Evolutionary conservation across 2,329 filamentous ascomycete genomes (phyloP), one percentile per base, ranked within the genome.

Genomic region (Acephala macrosclerotiorum): DNA sequence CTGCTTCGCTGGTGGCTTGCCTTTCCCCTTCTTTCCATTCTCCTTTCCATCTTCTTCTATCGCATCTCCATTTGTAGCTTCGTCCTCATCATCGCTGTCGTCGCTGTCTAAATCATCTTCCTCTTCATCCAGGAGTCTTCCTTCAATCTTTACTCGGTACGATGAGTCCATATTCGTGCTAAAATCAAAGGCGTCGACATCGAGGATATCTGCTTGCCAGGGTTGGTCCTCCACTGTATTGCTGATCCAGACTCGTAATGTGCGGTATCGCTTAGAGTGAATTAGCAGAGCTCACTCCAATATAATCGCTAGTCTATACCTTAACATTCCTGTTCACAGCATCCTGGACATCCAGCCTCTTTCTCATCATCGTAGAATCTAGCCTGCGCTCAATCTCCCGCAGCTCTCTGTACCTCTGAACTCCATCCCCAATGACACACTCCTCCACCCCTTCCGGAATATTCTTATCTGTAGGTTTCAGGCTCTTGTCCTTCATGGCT

Each of bases 141-240:
- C 96, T 79, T 97, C 93, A 68, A 99, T 95, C 81, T 94, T 97
- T 71, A 99, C 93, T 64, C 90, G 89, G 77, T 94, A 99, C 12
- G 90, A 91, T 2, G 93, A 91, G 72, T 94, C 91, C 71, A 87
- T 85, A 69, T 88, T 93, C 60, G 89, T 89, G 61, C 89, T 89
- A 75, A 97, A 94, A 75, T 96, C 94, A 70, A 96, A 96, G 40
- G 87, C 87, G 76, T 95, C 90, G 12, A 90, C 85, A 67, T 90
- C 89, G 66, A 91, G 82, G 47, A 83, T 83, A 72, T 84, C 87
- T 45, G 84, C 85, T 80, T 99, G 96, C 96, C 96, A 98, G 36
- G 91, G 90, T 80, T 99, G 96, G 75, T 96, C 93, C 78, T 97
- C 93, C 38, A 91, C 93, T 0, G 94, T 97, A 79, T 99, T 99